These are phyloP conservation scores for Dispira parvispora DNA, from an alignment of 192 early-diverging fungal species.

Conservation along the genomic window DNA sequence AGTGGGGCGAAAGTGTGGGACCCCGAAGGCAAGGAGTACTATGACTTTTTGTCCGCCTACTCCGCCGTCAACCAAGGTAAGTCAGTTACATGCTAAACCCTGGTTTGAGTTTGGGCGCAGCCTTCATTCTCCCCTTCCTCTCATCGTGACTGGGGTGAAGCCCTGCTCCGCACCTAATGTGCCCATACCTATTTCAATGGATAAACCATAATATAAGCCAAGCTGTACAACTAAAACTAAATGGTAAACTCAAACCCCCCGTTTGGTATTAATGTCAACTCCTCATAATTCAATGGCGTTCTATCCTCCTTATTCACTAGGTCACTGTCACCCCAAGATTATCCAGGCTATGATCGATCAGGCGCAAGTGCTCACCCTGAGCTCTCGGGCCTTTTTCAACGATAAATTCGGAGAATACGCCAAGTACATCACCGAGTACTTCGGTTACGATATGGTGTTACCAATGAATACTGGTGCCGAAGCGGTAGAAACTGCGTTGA, in stretches of 20 bases:
- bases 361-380: constrained; percentile 65
- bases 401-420: constrained; percentile 80
- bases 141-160: too few relatives aligned
- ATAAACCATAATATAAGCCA: too few relatives aligned
- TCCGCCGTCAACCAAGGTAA: constrained; percentile 58
- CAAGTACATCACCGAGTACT: constrained; percentile 82
- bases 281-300: too few relatives aligned
- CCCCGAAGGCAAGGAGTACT: constrained; percentile 64
- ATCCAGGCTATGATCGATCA: constrained; percentile 80
- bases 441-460: constrained; percentile 94
- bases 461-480: constrained; percentile 99
- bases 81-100: background rate
- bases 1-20: constrained; percentile 89
- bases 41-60: constrained; percentile 68
- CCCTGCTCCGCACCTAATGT: too few relatives aligned
- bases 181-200: too few relatives aligned
- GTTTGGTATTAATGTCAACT: too few relatives aligned
- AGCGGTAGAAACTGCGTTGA: constrained; percentile 96
- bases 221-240: too few relatives aligned
- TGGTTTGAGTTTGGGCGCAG: background rate
- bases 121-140: background rate
- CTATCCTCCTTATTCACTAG: constrained; percentile 12
- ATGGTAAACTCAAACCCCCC: too few relatives aligned
- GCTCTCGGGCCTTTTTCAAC: constrained; percentile 95
- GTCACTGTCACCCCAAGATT: constrained; percentile 94